These are phyloP conservation scores for Coccinonectria pachysandricola DNA, from an alignment of 2,329 filamentous ascomycete species.

Conservation along the genomic window DNA sequence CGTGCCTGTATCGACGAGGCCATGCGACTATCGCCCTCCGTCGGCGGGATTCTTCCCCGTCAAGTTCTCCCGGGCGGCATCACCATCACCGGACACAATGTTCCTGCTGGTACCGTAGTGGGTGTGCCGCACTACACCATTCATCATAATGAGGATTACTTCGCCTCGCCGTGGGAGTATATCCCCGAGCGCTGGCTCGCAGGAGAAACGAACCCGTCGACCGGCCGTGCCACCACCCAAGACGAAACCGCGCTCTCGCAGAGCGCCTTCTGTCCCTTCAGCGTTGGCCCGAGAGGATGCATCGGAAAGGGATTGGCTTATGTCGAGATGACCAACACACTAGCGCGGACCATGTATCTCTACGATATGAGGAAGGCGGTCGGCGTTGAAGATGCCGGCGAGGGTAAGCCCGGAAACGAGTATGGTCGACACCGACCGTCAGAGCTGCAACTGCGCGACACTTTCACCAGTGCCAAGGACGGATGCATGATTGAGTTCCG, in stretches of 20 bases:
- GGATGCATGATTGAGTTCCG: slow-evolving; percentile 58
- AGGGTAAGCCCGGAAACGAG: slow-evolving; percentile 38
- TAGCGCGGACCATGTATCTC: slow-evolving; percentile 50
- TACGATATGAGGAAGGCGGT: slow-evolving; percentile 48
- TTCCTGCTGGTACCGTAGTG: slow-evolving; percentile 52
- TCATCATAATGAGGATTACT: slow-evolving; percentile 56
- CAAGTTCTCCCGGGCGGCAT: slow-evolving; percentile 47
- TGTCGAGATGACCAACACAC: slow-evolving; percentile 52
- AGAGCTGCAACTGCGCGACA: slow-evolving; percentile 63
- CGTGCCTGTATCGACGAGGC: slow-evolving; percentile 56
- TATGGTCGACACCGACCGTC: slow-evolving; percentile 42
- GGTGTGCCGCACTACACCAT: slow-evolving; percentile 59
- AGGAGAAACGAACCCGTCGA: slow-evolving; percentile 30
- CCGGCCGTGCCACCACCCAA: slow-evolving; percentile 31
- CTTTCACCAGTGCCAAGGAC: slow-evolving; percentile 64
- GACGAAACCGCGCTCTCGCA: slow-evolving; percentile 46
- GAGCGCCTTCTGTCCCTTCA: slow-evolving; percentile 66
- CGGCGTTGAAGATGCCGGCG: slow-evolving; percentile 39
- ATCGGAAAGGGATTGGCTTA: slow-evolving; percentile 63
- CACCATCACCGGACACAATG: slow-evolving; percentile 39
- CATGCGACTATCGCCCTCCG: slow-evolving; percentile 52
- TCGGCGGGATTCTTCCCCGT: slow-evolving; percentile 49
- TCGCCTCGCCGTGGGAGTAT: slow-evolving; percentile 47
- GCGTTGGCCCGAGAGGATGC: slow-evolving; percentile 58
- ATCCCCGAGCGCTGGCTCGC: slow-evolving; percentile 56